Evolutionary conservation across 176 grass and related monocot species (phyloP), one percentile per base, ranked within the genome.

Genomic region (Oryza officinalis): DNA sequence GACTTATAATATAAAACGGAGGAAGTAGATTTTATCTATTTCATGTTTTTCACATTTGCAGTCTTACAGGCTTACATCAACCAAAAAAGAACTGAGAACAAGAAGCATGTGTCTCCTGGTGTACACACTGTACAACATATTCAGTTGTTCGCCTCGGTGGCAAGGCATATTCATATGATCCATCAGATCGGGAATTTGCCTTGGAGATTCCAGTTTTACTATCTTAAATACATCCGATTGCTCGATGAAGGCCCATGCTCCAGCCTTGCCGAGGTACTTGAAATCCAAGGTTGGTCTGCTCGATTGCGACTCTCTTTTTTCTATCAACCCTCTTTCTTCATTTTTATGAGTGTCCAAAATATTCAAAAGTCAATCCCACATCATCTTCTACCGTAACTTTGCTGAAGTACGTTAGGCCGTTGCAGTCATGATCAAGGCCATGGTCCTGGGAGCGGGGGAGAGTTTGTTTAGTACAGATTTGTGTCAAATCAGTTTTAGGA

Each of bases 401-500:
- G 43, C 14, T 4, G 13, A 49, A 74, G 44, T 49, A 74, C 25
- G 14, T 50, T 74, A 44, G 5, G 26, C 66, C 22, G 27, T 61
- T 79, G 40, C 38, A 28, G 54, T 79, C 52, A 33, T 72, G 27
- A 72, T 86, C 87, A 71, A 26, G 87, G 49, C 23, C 18, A 40
- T 40, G 69, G 71, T 83, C 77, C 82, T 85, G 52, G 31, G 57
- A 61, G 77, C 75, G 52, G 31, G 18, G 1, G 71, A 31, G 82
- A 23, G 83, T 85, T 77, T 65, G 81, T 54, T 80, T 43, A 27
- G 28, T 26, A 52, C 77, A 71, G 83, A 40, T 85, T 71, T 30
- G 30, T 77, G 87, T 85, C 87, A 73, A 64, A 73, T 83, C 80
- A 64, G 45, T 33, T 33, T 74, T 32, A 73, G 23, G 54, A 72